Evolutionary conservation across 1,284 basidiomycete species (phyloP).

Genomic region (Malassezia caprae): DNA sequence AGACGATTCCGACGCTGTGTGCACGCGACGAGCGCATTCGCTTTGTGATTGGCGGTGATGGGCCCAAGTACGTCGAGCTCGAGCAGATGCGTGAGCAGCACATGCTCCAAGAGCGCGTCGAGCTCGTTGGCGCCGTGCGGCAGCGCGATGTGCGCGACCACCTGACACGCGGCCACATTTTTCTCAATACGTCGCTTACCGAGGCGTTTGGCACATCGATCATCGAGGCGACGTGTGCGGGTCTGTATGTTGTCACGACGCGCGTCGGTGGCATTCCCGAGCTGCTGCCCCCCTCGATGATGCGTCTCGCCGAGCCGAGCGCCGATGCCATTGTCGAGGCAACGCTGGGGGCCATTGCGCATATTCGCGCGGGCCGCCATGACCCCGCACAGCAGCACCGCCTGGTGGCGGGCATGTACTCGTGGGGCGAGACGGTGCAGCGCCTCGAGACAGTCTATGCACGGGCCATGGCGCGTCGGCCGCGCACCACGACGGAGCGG

Average conservation of each 20-base stretch:
- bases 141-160: constrained; percentile 76
- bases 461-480: constrained; percentile 54
- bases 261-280: constrained; percentile 92
- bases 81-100: constrained; percentile 91
- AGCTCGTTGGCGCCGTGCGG: constrained; percentile 70
- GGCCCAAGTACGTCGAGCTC: constrained; percentile 86
- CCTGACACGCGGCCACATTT: constrained; percentile 72
- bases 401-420: constrained; percentile 70
- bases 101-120: constrained; percentile 77
- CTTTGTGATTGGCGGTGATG: constrained; percentile 82
- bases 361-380: constrained; percentile 62
- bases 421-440: constrained; percentile 69
- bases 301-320: constrained; percentile 82
- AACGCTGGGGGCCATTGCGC: constrained; percentile 65
- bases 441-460: constrained; percentile 76
- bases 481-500: constrained; percentile 22
- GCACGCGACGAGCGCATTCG: constrained; percentile 68
- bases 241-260: constrained; percentile 86
- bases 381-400: constrained; percentile 69
- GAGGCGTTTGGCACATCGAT: constrained; percentile 95
- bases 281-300: constrained; percentile 82
- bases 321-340: constrained; percentile 73
- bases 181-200: constrained; percentile 87
- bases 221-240: constrained; percentile 87
- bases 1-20: constrained; percentile 81